These are phyloP conservation scores for Anacardium occidentale DNA, from an alignment of 345 rosid species.

Conservation along the genomic window DNA sequence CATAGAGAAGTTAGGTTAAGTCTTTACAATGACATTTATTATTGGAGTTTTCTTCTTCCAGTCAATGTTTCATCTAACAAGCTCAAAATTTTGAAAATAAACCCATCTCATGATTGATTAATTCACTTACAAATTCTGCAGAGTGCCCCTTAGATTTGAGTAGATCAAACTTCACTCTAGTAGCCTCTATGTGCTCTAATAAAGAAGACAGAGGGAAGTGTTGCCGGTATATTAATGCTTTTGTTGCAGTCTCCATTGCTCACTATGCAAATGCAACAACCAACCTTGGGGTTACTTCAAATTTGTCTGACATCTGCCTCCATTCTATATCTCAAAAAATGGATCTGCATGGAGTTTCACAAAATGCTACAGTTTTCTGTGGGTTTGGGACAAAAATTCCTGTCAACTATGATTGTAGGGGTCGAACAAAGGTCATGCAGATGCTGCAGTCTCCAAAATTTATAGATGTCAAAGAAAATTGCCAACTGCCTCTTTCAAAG, in stretches of 20 bases:
- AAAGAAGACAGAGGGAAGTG: conserved; percentile 67
- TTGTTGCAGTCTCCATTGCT: conserved; percentile 66
- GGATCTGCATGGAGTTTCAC: conserved; percentile 75
- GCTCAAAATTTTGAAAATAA: neutral
- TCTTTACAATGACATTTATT: neutral
- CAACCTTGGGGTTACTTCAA: conserved; percentile 60
- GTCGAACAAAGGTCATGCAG: conserved; percentile 65
- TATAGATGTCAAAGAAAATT: conserved; percentile 54
- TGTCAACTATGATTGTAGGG: conserved; percentile 65
- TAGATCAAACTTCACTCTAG: conserved; percentile 65
- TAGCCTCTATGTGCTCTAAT: conserved; percentile 72
- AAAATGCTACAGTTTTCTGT: conserved; percentile 71
- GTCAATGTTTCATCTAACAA: neutral
- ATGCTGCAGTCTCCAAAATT: conserved; percentile 75
- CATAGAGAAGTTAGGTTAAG: neutral
- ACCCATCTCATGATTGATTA: conserved; percentile 6
- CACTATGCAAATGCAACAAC: conserved; percentile 71
- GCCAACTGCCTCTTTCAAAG: conserved; percentile 54
- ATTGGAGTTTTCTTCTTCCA: conserved; percentile 3
- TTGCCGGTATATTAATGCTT: conserved; percentile 94
- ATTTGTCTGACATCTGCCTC: conserved; percentile 54
- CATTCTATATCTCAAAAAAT: conserved; percentile 63
- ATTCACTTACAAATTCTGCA: conserved; percentile 33
- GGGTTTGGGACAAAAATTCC: conserved; percentile 90
- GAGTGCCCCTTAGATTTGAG: conserved; percentile 88